Evolutionary conservation across 306 rosid species (phyloP), one percentile per base, ranked within the genome.

Genomic region (Hippophae tibetana): DNA sequence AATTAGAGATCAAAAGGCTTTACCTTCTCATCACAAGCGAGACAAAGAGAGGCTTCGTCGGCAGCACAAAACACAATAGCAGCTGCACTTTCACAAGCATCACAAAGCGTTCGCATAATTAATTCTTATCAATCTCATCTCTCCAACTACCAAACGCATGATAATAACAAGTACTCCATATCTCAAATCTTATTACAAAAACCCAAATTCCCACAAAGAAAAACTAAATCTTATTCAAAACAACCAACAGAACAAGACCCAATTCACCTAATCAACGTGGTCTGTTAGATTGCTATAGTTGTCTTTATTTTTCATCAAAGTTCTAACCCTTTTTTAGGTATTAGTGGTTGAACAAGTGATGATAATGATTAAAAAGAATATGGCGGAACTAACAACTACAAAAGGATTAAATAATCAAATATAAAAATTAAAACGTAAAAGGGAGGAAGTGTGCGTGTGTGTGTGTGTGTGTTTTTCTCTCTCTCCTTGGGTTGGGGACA

Each of bases 11-110:
- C 38, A 45, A 70, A 14, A 13, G 52, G 53, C 65, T 13, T 25
- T 42, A 93, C 99, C 87, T 93, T 86, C 55, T 86, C 90, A 63
- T 93, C 99, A 40, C 99, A 93, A 66, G 85, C 76, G 80, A 75
- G 88, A 62, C 99, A 93, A 42, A 93, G 99, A 52, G 99, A 90
- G 44, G 99, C 99, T 62, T 93, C 99, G 66, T 93, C 99, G 9
- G 99, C 99, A 65, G 99, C 97, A 73, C 99, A 93, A 80, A 93
- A 93, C 27, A 93, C 82, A 52, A 86, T 81, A 11, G 99, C 99
- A 11, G 95, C 89, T 3, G 99, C 95, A 60, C 94, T 82, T 83
- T 88, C 96, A 74, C 99, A 93, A 64, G 99, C 82, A 66, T 93
- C 99, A 70, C 99, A 93, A 75, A 93, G 85, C 69, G 95, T 88